Conservation (phyloP, 768 basidiomycete species). For the Amanita fuliginea region DNA sequence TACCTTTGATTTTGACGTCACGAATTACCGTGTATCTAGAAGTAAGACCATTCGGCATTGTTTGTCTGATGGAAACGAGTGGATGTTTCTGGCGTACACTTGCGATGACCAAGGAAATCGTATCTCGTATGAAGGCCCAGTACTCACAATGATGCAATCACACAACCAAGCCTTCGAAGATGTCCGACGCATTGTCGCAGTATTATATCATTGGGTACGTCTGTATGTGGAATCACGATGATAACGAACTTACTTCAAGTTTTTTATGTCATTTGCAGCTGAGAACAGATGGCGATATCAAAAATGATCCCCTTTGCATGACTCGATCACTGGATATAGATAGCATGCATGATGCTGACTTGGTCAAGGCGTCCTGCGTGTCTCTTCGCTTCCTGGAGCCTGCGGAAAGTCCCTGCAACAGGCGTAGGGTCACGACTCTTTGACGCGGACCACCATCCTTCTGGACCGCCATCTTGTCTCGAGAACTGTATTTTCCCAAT, state of each 20-base stretch:
- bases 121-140: conserved; percentile 1
- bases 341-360: no score
- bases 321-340: no score
- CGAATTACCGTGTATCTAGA: conserved; percentile 2
- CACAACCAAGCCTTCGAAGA: neutral
- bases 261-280: neutral
- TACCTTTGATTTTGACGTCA: neutral
- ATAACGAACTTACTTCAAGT: neutral
- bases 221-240: no score
- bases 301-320: conserved; percentile 2
- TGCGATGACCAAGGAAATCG: neutral
- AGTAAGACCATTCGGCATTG: conserved; percentile 2
- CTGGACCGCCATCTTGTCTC: no score
- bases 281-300: conserved; percentile 1
- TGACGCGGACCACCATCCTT: no score
- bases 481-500: no score
- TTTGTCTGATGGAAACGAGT: conserved; percentile 1
- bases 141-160: neutral
- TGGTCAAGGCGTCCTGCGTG: no score
- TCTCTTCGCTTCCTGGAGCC: no score
- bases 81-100: conserved; percentile 1
- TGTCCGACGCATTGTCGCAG: neutral
- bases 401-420: no score
- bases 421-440: no score
- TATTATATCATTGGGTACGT: no score